phyloP scores from a whole-genome alignment of 768 basidiomycete genomes.

The Pleurotus tuoliensis region DNA sequence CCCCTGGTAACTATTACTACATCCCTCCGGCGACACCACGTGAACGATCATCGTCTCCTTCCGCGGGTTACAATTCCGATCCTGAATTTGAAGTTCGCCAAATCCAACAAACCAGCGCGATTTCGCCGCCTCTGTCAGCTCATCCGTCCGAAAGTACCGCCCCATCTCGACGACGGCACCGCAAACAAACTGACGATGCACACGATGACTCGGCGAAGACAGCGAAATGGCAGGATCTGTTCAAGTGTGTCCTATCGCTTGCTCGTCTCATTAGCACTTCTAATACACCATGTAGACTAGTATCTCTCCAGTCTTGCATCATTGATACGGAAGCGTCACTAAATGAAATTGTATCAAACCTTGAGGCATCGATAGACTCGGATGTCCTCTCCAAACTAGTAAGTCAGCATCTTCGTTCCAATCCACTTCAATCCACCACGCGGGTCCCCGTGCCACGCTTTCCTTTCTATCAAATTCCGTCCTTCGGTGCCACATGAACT shows the following conservation, averaged over 20 bases:
- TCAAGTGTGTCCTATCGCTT: conserved; percentile 47
- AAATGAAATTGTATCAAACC: conserved; percentile 40
- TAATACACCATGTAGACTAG: conserved; percentile 35
- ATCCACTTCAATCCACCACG: not conserved
- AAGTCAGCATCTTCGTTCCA: conserved; percentile 18
- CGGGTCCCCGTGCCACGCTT: not conserved
- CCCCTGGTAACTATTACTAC: conserved; percentile 58
- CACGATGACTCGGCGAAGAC: conserved; percentile 32
- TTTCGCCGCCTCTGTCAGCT: not conserved
- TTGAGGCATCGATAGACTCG: conserved; percentile 41
- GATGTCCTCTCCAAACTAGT: conserved; percentile 40
- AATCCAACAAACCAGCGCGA: conserved; percentile 25
- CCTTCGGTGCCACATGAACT: conserved; percentile 15
- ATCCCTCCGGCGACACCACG: conserved; percentile 25
- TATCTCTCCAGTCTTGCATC: conserved; percentile 49
- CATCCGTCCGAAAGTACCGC: conserved; percentile 13
- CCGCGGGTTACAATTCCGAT: conserved; percentile 65
- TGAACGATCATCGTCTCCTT: conserved; percentile 51
- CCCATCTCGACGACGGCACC: conserved; percentile 28
- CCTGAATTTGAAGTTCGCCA: conserved; percentile 55
- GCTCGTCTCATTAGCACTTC: conserved; percentile 5
- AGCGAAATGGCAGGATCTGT: conserved; percentile 63
- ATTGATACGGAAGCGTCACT: conserved; percentile 48
- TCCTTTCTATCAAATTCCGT: conserved; percentile 5
- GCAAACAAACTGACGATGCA: conserved; percentile 15